Evolutionary conservation across 2,329 filamentous ascomycete species (phyloP), one percentile per base, ranked within the genome.

Genomic region (Penicillium glabrum): DNA sequence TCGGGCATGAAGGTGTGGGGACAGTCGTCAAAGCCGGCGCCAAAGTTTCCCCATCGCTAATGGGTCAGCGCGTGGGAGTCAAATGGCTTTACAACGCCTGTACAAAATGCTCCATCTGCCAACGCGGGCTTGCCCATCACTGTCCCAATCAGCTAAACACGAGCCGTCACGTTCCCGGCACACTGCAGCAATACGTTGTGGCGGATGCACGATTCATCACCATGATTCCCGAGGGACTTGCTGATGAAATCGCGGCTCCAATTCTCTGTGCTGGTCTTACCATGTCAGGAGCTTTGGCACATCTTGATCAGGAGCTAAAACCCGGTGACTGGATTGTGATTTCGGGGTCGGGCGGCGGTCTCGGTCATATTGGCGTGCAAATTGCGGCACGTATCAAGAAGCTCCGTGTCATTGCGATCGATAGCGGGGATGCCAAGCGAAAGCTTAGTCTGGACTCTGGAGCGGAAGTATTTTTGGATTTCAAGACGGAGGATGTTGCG

Each of bases 381-480:
- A 81, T 86, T 58, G 82, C 81, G 2, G 66, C 76, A 3, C 68
- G 74, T 11, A 83, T 79, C 11, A 84, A 86, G 74, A 82, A 80
- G 14, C 75, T 83, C 62, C 77, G 85, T 29, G 82, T 86, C 35
- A 83, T 87, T 60, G 85, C 62, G 7, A 52, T 66, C 19, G 64
- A 66, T 44, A 58, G 37, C 13, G 62, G 64, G 5, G 56, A 60
- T 21, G 59, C 58, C 3, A 67, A 67, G 49, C 54, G 53, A 41
- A 47, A 56, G 2, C 49, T 66, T 8, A 67, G 65, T 53, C 24
- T 66, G 7, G 29, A 56, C 10, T 66, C 63, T 24, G 62, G 63
- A 1, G 65, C 64, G 1, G 62, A 65, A 26, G 50, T 29, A 3
- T 66, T 67, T 26, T 21, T 67, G 16, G 65, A 67, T 46, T 67